Conservation (phyloP, 2,329 filamentous ascomycete species). For the Aspergillus sp. region DNA sequence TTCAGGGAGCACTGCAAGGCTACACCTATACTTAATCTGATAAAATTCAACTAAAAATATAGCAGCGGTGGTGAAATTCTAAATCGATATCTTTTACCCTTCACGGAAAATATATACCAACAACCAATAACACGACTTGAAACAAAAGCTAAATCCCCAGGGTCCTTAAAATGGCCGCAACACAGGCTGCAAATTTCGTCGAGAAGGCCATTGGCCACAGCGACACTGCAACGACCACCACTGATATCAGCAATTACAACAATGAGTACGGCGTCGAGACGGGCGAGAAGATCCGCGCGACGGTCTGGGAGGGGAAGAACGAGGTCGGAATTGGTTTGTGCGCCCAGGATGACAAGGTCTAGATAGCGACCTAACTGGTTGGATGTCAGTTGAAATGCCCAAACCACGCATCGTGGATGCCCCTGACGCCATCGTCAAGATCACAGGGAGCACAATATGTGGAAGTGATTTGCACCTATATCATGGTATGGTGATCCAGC, state of each 20-base stretch:
- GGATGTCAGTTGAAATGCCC: conserved; percentile 57
- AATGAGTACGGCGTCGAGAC: conserved; percentile 50
- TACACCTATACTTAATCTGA: neutral
- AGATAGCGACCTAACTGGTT: neutral
- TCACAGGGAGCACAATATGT: conserved; percentile 67
- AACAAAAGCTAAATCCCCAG: neutral
- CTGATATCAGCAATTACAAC: conserved; percentile 8
- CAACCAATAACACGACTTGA: neutral
- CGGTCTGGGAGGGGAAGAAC: conserved; percentile 82
- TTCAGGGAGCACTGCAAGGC: no score
- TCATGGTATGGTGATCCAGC: conserved; percentile 31
- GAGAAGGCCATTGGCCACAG: neutral
- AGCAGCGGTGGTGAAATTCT: neutral
- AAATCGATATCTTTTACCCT: neutral
- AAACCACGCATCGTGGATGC: conserved; percentile 73
- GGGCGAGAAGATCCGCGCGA: conserved; percentile 71
- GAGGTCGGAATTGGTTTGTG: conserved; percentile 63
- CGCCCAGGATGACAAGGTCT: neutral
- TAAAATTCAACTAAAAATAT: neutral
- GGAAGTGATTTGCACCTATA: conserved; percentile 59
- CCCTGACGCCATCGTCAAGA: conserved; percentile 74
- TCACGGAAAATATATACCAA: neutral
- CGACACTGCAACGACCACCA: neutral
- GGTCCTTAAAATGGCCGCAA: conserved; percentile 1
- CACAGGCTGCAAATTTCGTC: conserved; percentile 6